Evolutionary conservation across 2,329 filamentous ascomycete genomes (phyloP).

Genomic region (Sordariomycetes sp.): DNA sequence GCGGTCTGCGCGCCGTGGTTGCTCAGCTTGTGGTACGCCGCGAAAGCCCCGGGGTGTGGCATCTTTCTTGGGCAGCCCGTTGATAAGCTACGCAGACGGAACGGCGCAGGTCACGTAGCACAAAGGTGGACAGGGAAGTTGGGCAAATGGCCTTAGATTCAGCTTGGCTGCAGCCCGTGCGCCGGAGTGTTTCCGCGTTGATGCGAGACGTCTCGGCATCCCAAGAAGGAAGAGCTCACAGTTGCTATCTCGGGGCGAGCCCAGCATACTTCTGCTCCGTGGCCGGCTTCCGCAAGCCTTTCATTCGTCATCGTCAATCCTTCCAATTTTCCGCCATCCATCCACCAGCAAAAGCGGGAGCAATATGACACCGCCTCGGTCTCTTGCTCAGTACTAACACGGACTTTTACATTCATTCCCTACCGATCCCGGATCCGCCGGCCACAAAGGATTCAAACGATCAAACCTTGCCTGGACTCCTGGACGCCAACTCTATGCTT

Average conservation of each 20-base stretch:
- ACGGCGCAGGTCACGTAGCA: not conserved
- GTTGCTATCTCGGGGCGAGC: not conserved
- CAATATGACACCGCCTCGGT: not conserved
- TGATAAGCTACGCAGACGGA: not conserved
- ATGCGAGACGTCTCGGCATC: not conserved
- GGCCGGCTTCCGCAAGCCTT: not conserved
- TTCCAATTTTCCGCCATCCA: not conserved
- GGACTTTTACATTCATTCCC: not conserved
- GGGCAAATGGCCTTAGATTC: not conserved
- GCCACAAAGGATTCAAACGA: slow-evolving; percentile 4
- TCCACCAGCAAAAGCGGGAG: not conserved
- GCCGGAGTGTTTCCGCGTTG: not conserved
- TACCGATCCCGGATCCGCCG: not conserved
- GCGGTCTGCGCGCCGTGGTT: not conserved
- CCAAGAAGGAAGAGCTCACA: not conserved
- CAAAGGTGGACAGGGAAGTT: not conserved
- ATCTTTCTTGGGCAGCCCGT: not conserved
- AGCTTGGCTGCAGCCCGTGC: not conserved
- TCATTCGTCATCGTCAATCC: not conserved
- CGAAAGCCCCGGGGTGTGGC: not conserved
- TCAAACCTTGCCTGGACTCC: slow-evolving; percentile 4
- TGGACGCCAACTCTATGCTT: slow-evolving; percentile 5
- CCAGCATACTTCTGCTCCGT: not conserved
- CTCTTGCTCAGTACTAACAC: not conserved
- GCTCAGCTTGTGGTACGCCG: not conserved